Evolutionary conservation across 1,284 basidiomycete genomes (phyloP).

Genomic region (Cryptococcus sp.): DNA sequence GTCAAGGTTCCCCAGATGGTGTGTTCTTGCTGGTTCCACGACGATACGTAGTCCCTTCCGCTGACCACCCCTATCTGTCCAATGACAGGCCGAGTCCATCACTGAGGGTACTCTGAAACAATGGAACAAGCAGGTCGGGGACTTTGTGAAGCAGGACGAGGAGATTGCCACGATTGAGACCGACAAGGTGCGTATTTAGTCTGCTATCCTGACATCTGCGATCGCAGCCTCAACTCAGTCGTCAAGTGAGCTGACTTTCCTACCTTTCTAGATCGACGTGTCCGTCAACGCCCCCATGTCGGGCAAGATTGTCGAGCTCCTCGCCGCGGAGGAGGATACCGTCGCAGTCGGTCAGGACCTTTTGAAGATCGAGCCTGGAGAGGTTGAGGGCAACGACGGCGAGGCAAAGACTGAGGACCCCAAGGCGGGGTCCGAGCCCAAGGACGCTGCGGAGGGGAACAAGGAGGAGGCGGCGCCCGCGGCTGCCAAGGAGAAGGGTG

Average conservation of each 20-base stretch:
- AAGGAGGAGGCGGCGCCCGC: slow-evolving; percentile 48
- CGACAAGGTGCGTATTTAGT: slow-evolving; percentile 70
- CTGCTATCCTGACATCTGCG: background rate
- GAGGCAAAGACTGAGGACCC: slow-evolving; percentile 18
- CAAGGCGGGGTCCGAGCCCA: slow-evolving; percentile 48
- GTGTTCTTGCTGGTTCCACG: slow-evolving; percentile 2
- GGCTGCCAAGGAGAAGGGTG: slow-evolving; percentile 48
- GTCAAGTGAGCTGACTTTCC: slow-evolving; percentile 10
- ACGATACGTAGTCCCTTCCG: background rate
- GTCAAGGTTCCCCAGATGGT: slow-evolving; percentile 96
- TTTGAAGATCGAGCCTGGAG: slow-evolving; percentile 84
- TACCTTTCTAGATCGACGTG: slow-evolving; percentile 75
- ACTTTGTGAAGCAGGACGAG: slow-evolving; percentile 85
- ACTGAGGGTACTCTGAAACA: slow-evolving; percentile 95
- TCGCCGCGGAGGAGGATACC: slow-evolving; percentile 89
- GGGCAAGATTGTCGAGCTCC: slow-evolving; percentile 81
- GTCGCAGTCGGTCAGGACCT: slow-evolving; percentile 94
- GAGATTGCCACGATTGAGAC: slow-evolving; percentile 98
- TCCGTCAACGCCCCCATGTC: slow-evolving; percentile 90
- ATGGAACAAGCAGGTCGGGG: slow-evolving; percentile 92
- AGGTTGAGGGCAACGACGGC: slow-evolving; percentile 54
- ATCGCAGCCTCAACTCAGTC: slow-evolving; percentile 10
- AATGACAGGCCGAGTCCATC: slow-evolving; percentile 80
- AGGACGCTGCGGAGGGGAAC: slow-evolving; percentile 49
- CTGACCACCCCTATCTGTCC: slow-evolving; percentile 3